Base-by-base conservation (phyloP, 352 stramenopile genomes). In the Aphanomyces euteiches region DNA sequence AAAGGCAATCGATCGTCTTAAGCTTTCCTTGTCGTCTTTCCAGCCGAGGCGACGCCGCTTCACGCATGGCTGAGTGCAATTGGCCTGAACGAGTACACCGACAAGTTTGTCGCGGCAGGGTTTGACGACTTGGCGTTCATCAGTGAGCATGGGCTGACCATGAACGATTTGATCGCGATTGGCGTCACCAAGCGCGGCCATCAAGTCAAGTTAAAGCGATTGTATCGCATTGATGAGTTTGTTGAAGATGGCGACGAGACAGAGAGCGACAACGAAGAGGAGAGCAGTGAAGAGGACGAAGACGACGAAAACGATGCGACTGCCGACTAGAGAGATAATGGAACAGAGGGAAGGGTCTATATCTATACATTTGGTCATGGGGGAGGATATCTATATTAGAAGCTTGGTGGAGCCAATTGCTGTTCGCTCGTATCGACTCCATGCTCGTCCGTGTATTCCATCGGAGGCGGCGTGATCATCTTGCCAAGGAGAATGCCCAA, bases 401-500 rank as follows among this genome's bases (percentile, higher is more conserved):
- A 74, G 38, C 54, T 69, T n/a, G 87, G 87, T 64, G 87, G 87
- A 68, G 87, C 87, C 72, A 95, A 84, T 76, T 92, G 91, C 74
- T 90, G 84, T 66, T 95, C 87, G 76, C 92, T 85, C 66, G 87
- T 64, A 48, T 90, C 82, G 34, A 87, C 84, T 67, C 76, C 76
- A 75, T 84, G 77, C 56, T 81, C 74, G 37, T 81, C 78, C 13
- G 79, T 72, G 57, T 79, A 72, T 28, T 73, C 78, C 50, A 82
- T 74, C 12, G 83, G 79, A 54, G 88, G 83, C 19, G 84, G 83
- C 13, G 85, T 83, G 57, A 91, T 83, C 81, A 85, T 92, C 66
- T 95, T 87, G 74, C 92, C 90, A 53, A 96, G 81, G 90, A 98
- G 97, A 75, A 99, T 98, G 72, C 93, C 96, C 75, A 99, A 87